Evolutionary conservation across 1,139 yeast genomes (phyloP).

Genomic region (Yamadazyma friedrichii): DNA sequence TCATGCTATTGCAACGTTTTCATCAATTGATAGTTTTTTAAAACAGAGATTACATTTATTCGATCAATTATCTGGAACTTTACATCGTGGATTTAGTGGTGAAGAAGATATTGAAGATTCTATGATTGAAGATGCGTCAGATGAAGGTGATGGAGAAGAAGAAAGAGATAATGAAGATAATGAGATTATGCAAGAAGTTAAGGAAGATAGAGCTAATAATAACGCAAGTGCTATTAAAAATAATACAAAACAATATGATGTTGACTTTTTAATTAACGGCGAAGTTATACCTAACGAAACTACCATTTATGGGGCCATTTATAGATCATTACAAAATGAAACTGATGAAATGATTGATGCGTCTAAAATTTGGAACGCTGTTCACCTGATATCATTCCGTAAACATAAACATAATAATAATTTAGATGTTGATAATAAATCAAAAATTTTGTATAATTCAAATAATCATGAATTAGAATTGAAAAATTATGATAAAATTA

Average conservation of each 20-base stretch:
- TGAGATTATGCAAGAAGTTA: constrained; percentile 10
- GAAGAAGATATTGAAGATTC: constrained; percentile 7
- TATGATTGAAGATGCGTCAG: background rate
- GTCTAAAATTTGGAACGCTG: constrained; percentile 51
- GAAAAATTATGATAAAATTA: constrained; percentile 39
- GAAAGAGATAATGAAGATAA: constrained; percentile 5
- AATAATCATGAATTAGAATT: constrained; percentile 30
- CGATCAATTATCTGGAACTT: constrained; percentile 16
- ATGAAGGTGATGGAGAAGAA: background rate
- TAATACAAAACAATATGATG: constrained; percentile 19
- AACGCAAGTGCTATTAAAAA: constrained; percentile 2
- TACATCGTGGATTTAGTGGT: constrained; percentile 6
- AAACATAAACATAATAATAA: background rate
- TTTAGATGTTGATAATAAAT: background rate
- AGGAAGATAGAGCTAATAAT: constrained; percentile 11
- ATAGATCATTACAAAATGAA: constrained; percentile 47
- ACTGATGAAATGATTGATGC: constrained; percentile 47
- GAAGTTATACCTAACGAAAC: constrained; percentile 65
- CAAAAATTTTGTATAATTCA: constrained; percentile 11
- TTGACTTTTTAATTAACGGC: constrained; percentile 65
- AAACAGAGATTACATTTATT: constrained; percentile 31
- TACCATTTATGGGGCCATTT: constrained; percentile 79
- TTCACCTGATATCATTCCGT: constrained; percentile 55
- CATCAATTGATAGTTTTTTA: constrained; percentile 65
- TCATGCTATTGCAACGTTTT: constrained; percentile 89